Evolutionary conservation across 163 green algal genomes (phyloP), one percentile per base, ranked within the genome.

Genomic region (Chloromonas sp.): DNA sequence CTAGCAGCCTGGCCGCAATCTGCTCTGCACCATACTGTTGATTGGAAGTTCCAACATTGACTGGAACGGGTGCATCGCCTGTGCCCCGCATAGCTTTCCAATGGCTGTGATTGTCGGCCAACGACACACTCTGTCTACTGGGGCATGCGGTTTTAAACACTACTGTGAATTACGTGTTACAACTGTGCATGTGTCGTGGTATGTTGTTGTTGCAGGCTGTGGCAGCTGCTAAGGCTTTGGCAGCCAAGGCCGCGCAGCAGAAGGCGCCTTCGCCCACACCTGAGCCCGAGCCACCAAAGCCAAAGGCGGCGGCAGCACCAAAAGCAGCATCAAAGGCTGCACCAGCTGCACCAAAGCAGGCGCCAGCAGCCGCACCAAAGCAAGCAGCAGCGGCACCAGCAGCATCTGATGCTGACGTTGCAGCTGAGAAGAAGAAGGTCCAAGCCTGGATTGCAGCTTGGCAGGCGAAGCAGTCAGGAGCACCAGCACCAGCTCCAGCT

Each of bases 361-460:
- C 77, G 5, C 2, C 13, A 2, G 57, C 77, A 36, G 57, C 15
- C 57, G 14, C 77, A 11, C 57, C 77, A 13, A 36, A 15, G n/a
- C 13, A 36, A 15, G 77, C 14, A 60, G 74, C 74, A 15, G 14
- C 74, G 8, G 74, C 14, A 2, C 36, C 78, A 14, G 36, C 79
- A 81, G 77, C 58, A 82, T 15, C 11, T 36, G 79, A 70, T 36
- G 59, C 58, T 59, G 59, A 61, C 2, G 59, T 15, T 58, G 79
- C 79, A 2, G 79, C 11, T 2, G 59, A 70, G 79, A 58, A 8
- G 3, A 82, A 82, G 79, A 71, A 70, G 3, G 79, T 36, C 13
- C 79, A 82, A 60, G 5, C 58, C 11, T 82, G 79, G 79, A 82
- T 82, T 57, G 58, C 79, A 1, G 79, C 79, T 57, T 82, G 79